Evolutionary conservation across 192 early-diverging fungal species (phyloP).

Genomic region (Coemansia sp.): DNA sequence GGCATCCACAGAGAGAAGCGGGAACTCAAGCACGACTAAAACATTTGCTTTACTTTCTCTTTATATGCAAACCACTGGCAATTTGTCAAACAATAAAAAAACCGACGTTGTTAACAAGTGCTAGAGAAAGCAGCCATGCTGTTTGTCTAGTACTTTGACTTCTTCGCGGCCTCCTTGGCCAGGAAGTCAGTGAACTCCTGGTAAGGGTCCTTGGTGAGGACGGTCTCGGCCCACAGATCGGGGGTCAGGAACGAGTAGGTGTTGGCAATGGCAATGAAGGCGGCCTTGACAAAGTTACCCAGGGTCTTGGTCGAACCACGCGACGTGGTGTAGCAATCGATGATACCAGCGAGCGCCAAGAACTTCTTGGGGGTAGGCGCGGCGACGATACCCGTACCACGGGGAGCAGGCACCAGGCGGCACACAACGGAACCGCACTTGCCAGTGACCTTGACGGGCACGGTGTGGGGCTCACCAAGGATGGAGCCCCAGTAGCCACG

Average conservation of each 20-base stretch:
- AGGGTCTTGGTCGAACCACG: slow-evolving; percentile 96
- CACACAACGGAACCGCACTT: slow-evolving; percentile 91
- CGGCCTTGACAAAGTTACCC: slow-evolving; percentile 99
- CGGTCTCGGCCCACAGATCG: slow-evolving; percentile 91
- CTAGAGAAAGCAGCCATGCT: neutral
- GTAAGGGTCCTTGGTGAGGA: slow-evolving; percentile 85
- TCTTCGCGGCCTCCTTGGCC: slow-evolving; percentile 56
- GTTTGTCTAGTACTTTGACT: slow-evolving; percentile 50
- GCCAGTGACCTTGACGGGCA: slow-evolving; percentile 95
- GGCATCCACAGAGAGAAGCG: slow-evolving; percentile 72
- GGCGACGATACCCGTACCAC: slow-evolving; percentile 98
- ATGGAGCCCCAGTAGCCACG: slow-evolving; percentile 98
- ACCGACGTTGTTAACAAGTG: too few relatives aligned
- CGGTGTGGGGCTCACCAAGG: slow-evolving; percentile 96
- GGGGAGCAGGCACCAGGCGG: slow-evolving; percentile 96
- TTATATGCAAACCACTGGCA: neutral
- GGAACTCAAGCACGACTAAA: slow-evolving; percentile 89
- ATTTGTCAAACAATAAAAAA: neutral
- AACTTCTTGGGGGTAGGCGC: slow-evolving; percentile 98
- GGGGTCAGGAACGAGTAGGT: slow-evolving; percentile 98
- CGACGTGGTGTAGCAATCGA: slow-evolving; percentile 96
- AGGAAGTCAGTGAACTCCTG: slow-evolving; percentile 86
- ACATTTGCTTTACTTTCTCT: neutral
- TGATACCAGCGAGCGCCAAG: slow-evolving; percentile 93
- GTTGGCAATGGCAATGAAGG: slow-evolving; percentile 93